Base-by-base conservation (phyloP, 106 monocot species). In the Dendrobium chrysotoxum region DNA sequence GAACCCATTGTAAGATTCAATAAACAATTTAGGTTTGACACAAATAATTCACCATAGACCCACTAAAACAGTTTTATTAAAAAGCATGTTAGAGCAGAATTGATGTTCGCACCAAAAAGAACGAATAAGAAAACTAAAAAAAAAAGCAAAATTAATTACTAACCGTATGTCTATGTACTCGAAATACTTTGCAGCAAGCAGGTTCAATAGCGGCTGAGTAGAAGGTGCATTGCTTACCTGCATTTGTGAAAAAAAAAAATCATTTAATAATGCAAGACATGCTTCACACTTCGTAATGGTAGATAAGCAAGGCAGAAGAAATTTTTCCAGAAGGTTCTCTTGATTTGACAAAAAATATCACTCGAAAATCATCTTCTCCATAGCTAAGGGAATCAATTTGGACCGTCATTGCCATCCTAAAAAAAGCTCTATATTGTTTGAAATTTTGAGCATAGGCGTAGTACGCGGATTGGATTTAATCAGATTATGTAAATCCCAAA, bases 151-250 rank as follows among this genome's bases (percentile, higher is more conserved):
- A 31, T 31, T 4, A 70, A 70, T 11, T 35, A n/a, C 87, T 74
- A 90, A 93, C 91, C 93, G 80, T 70, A 96, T 89, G 88, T 96
- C 96, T 53, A 88, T 50, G 57, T 87, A 96, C 39, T 91, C 87
- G 82, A 96, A 91, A 83, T 86, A 92, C 73, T 92, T 93, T 46
- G 82, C 3, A 67, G 76, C 80, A 78, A 93, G 86, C 77, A 86
- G 81, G 53, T 87, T 87, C 76, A 91, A 35, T 78, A 90, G 65
- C 67, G 57, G 44, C 66, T 92, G 84, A 65, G 86, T 64, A 46
- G 88, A 81, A 82, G 85, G 86, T 79, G 84, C 40, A 39, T 53
- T 53, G 67, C 79, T 57, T 72, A 91, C 80, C 96, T 96, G 90
- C 81, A 90, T 46, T 76, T 38, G 17, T 61, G 17, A 53, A 68